Conservation (phyloP, 805 yeast genomes). For the Myxozyma neglecta region DNA sequence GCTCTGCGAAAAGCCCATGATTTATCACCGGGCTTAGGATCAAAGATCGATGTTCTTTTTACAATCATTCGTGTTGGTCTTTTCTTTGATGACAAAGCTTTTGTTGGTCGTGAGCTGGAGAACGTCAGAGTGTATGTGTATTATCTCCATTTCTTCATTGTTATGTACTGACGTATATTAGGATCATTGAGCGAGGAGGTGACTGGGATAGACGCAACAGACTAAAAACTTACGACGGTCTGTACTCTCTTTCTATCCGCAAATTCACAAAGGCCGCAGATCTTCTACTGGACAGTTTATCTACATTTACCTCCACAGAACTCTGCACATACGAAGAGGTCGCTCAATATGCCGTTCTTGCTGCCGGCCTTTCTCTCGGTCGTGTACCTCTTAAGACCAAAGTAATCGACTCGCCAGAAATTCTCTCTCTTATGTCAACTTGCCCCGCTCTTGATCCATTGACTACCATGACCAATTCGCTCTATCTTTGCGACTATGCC, state of each 20-base stretch:
- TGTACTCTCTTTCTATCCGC: conserved; percentile 79
- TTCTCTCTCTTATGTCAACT: conserved; percentile 73
- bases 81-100: conserved; percentile 74
- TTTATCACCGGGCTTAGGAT: conserved; percentile 80
- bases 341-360: conserved; percentile 80
- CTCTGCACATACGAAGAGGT: conserved; percentile 84
- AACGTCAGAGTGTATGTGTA: conserved; percentile 51
- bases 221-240: conserved; percentile 86
- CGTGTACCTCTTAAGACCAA: conserved; percentile 82
- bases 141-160: not conserved
- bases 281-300: conserved; percentile 82
- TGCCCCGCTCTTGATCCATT: conserved; percentile 75
- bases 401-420: conserved; percentile 91
- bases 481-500: conserved; percentile 85
- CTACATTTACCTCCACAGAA: conserved; percentile 94
- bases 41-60: conserved; percentile 82
- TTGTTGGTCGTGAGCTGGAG: conserved; percentile 70
- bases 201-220: conserved; percentile 99
- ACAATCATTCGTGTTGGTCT: conserved; percentile 87
- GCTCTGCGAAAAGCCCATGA: conserved; percentile 59
- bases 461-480: conserved; percentile 75
- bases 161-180: not conserved
- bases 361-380: conserved; percentile 81
- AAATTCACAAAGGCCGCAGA: conserved; percentile 83
- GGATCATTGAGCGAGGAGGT: conserved; percentile 90